Percentiles rank a stretch among this genome's conserved stretches.
Evolutionary conservation across 2,329 filamentous ascomycete genomes (phyloP).

Genomic region (Pseudocercospora crystallina): DNA sequence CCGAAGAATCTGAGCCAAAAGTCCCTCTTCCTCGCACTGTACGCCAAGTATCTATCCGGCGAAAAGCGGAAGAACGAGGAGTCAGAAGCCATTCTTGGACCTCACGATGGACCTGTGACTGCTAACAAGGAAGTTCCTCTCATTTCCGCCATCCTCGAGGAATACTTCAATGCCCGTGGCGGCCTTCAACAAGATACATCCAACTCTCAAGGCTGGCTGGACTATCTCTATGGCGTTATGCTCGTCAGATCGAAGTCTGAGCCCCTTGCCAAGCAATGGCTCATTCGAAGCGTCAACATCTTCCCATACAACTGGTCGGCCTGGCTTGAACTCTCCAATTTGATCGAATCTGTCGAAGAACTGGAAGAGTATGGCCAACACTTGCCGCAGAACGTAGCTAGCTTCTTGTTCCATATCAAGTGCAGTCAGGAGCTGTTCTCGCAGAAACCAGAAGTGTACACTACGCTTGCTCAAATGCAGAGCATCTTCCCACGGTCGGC

Average conservation of each 20-base stretch:
- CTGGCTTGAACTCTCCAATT: constrained; percentile 85
- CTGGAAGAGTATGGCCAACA: constrained; percentile 57
- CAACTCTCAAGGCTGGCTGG: constrained; percentile 78
- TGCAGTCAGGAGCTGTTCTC: constrained; percentile 91
- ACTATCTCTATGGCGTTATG: constrained; percentile 89
- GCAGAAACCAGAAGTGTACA: constrained; percentile 71
- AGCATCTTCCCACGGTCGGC: constrained; percentile 82
- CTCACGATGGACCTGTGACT: constrained; percentile 81
- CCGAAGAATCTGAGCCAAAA: constrained; percentile 71
- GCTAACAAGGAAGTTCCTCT: constrained; percentile 80
- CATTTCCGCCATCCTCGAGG: constrained; percentile 73
- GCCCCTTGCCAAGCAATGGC: constrained; percentile 75
- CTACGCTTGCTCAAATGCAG: constrained; percentile 73
- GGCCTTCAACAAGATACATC: constrained; percentile 29
- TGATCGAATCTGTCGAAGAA: constrained; percentile 78
- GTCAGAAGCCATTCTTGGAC: constrained; percentile 94
- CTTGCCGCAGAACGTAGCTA: constrained; percentile 86
- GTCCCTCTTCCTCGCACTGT: constrained; percentile 86
- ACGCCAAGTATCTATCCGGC: constrained; percentile 87
- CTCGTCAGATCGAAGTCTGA: constrained; percentile 90
- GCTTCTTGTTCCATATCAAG: constrained; percentile 89
- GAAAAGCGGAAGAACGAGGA: constrained; percentile 97
- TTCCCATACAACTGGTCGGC: constrained; percentile 97
- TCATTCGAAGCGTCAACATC: constrained; percentile 83
- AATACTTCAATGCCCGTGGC: constrained; percentile 71